Conservation (phyloP, 495 filamentous ascomycete species). For the Lasiosphaeria miniovina region DNA sequence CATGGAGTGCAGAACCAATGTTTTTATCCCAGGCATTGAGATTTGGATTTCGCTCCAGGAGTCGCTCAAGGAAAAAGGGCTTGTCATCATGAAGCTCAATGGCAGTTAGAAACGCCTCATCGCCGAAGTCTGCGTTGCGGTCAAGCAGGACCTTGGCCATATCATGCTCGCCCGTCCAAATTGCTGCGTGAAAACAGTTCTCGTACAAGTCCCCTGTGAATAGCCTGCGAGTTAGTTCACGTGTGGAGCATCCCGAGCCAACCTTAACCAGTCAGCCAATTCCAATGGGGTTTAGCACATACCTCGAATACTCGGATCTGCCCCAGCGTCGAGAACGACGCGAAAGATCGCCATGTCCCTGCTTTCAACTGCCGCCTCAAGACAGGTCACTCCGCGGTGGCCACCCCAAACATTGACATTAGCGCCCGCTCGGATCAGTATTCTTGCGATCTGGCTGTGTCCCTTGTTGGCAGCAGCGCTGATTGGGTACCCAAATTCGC, state of each 20-base stretch:
- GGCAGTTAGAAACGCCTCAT: neutral
- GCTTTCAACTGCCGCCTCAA: neutral
- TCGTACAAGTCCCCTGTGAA: neutral
- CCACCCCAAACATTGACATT: neutral
- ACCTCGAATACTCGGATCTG: neutral
- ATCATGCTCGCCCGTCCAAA: neutral
- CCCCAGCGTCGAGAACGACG: neutral
- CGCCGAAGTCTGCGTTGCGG: neutral
- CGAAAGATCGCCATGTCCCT: neutral
- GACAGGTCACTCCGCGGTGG: neutral
- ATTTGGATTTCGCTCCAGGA: neutral
- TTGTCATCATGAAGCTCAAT: neutral
- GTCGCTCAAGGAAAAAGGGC: neutral
- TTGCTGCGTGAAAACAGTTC: neutral
- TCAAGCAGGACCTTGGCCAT: neutral
- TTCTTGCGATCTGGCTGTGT: neutral
- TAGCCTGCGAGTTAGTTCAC: neutral
- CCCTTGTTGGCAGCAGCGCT: neutral
- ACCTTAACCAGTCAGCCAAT: neutral
- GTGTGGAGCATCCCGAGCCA: neutral
- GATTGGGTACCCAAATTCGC: neutral
- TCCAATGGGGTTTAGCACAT: neutral
- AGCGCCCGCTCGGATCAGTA: neutral
- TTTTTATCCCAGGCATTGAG: neutral
- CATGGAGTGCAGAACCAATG: neutral